Base-by-base conservation (phyloP, 2,329 filamentous ascomycete genomes). In the Hymenoscyphus fructigenus region DNA sequence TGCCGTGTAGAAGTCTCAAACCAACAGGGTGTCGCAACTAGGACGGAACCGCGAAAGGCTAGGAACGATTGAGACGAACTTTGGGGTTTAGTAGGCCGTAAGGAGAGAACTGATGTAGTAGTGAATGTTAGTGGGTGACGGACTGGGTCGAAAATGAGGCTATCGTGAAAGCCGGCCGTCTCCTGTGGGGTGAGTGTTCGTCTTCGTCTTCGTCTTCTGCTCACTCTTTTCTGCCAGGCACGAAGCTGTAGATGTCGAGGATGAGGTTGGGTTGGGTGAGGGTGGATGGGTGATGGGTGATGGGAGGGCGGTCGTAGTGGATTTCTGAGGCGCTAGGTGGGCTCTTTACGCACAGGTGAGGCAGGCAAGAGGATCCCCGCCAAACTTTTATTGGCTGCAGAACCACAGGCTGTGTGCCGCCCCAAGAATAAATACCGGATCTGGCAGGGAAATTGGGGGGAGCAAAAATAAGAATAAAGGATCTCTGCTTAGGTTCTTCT, bases 21-120 rank as follows among this genome's bases (percentile, higher is more conserved):
- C 36, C 58, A 20, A 32, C 58, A 59, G 57, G 57, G 57, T 60
- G 58, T 60, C 58, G 58, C 58, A 60, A 60, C 57, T 59, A 59
- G 29, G 57, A 59, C 15, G 29, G 57, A 26, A 17, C 58, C 14
- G 58, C 58, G 36, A 47, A 47, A 28, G 20, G 23, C 28, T 23
- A n/a, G 20, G n/a, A 38, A 60, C 58, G 58, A 60, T 60, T 38
- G 38, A 60, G 58, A 60, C 36, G 58, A 60, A 60, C 58, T 44
- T 47, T 10, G 17, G 32, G 32, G 5, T 59, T n/a, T n/a, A n/a
- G 57, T 17, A 15, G 34, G 57, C 17, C 15, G 12, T 36, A 26
- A 15, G 4, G 32, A 20, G 32, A 32, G 15, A 41, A 38, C 5
- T 23, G 57, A 23, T 9, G 15, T 17, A 28, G 7, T 29, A n/a